phyloP scores from a whole-genome alignment of 1,139 yeast genomes.

The Nadsonia commutata region DNA sequence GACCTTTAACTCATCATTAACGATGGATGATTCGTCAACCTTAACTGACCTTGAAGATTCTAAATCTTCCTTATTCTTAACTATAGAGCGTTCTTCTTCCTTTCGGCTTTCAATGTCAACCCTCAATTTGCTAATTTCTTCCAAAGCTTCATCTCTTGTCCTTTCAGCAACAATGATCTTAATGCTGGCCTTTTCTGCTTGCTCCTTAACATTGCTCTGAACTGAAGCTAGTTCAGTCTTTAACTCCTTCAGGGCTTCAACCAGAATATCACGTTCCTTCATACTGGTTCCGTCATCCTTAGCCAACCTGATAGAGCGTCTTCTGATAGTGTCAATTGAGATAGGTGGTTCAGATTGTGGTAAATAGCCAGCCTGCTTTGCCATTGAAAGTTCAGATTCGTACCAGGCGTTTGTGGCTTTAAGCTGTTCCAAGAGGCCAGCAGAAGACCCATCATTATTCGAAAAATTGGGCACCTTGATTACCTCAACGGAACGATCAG shows the following conservation, averaged over 20 bases:
- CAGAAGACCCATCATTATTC: conserved; percentile 2
- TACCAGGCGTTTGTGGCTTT: conserved; percentile 23
- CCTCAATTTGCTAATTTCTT: conserved; percentile 4
- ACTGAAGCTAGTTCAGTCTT: conserved; percentile 22
- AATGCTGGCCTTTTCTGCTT: conserved; percentile 19
- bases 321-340: conserved; percentile 17
- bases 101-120: conserved; percentile 2
- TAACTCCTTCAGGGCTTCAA: conserved; percentile 19
- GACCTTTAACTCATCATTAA: conserved; percentile 9
- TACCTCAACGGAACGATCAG: not conserved
- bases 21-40: not conserved
- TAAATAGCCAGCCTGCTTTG: conserved; percentile 18
- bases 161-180: conserved; percentile 6
- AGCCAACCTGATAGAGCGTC: conserved; percentile 18
- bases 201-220: conserved; percentile 17
- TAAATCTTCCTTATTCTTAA: not conserved
- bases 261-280: conserved; percentile 18
- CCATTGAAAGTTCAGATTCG: conserved; percentile 19
- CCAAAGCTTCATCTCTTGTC: conserved; percentile 4
- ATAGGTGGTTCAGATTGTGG: conserved; percentile 19
- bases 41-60: not conserved
- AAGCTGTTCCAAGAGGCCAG: conserved; percentile 17
- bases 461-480: conserved; percentile 2
- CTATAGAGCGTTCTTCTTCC: conserved; percentile 1
- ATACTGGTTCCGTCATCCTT: conserved; percentile 16